These are phyloP conservation scores for Trichoderma atrobrunneum DNA, from an alignment of 2,329 filamentous ascomycete species.

Conservation along the genomic window DNA sequence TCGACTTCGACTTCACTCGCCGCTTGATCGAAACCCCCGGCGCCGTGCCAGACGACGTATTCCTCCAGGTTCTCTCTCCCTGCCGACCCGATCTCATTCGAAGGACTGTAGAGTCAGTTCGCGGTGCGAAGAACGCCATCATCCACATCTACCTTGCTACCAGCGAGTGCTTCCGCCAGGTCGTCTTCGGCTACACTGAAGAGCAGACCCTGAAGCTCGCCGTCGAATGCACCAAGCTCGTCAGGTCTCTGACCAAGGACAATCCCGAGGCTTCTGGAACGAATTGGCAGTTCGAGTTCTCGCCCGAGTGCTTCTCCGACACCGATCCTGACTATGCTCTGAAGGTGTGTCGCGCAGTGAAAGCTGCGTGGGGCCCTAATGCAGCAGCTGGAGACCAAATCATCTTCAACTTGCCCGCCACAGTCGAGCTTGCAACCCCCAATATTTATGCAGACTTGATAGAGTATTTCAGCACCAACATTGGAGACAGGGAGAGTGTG, in stretches of 20 bases:
- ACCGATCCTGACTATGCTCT: neutral
- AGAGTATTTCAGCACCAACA: neutral
- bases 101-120: slow-evolving; percentile 1
- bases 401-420: slow-evolving; percentile 6
- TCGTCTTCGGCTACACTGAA: slow-evolving; percentile 2
- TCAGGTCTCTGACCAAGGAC: slow-evolving; percentile 8
- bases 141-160: slow-evolving; percentile 5
- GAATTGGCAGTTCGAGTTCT: neutral
- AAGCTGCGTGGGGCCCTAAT: neutral
- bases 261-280: neutral
- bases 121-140: neutral
- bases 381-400: slow-evolving; percentile 2
- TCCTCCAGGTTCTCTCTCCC: neutral
- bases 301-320: slow-evolving; percentile 6
- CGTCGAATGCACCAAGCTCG: slow-evolving; percentile 5
- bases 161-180: slow-evolving; percentile 4
- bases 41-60: slow-evolving; percentile 3
- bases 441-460: neutral
- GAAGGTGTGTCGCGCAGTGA: slow-evolving; percentile 2
- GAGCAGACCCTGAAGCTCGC: slow-evolving; percentile 3
- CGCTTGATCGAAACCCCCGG: slow-evolving; percentile 7
- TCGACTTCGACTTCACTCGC: slow-evolving; percentile 7
- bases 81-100: slow-evolving; percentile 5
- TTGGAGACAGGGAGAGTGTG: slow-evolving; percentile 1
- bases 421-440: slow-evolving; percentile 1